Evolutionary conservation across 2,329 filamentous ascomycete genomes (phyloP), one percentile per base, ranked within the genome.

Genomic region (Trichoderma simmonsii): DNA sequence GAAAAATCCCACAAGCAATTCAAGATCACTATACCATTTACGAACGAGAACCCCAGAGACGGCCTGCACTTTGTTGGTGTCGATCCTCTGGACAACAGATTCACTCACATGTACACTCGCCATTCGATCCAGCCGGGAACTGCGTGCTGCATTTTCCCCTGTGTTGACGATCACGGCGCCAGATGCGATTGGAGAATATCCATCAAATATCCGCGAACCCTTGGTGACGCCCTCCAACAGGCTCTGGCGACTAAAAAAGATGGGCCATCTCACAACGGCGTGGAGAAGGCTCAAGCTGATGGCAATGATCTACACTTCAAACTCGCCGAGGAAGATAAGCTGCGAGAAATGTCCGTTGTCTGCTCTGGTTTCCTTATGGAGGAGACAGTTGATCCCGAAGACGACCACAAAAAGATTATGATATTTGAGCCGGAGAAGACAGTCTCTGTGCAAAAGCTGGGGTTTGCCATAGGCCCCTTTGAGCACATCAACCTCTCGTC

Each of bases 401-500:
- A 98, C 76, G 87, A 93, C 69, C 90, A 89, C 28, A 94, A 94
- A 79, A 98, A 97, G 82, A 94, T 93, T 2, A 93, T 96, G 79
- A 93, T 92, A 0, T 99, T 98, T 79, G 89, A 90, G 70, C 91
- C 93, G 64, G 88, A 88, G 73, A 90, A 91, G 73, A 90, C 92
- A 65, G 89, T 96, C 9, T 91, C 94, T 1, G 92, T 95, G 1
- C 92, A 95, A 74, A 95, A 98, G 79, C 91, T 99, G 74, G 95
- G 95, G 5, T 97, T 99, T 80, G 93, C 94, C 3, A 89, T 98
- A 71, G 96, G 97, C 0, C 96, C 97, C 0, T 99, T 99, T 79
- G 94, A 98, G 81, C 92, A 95, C 76, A 91, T 98, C 68, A 93
- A 98, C 78, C 85, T 99, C 6, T 89, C 86, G 74, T 92, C 93